Conservation (phyloP, 352 stramenopile genomes). For the Pythium aquatile region DNA sequence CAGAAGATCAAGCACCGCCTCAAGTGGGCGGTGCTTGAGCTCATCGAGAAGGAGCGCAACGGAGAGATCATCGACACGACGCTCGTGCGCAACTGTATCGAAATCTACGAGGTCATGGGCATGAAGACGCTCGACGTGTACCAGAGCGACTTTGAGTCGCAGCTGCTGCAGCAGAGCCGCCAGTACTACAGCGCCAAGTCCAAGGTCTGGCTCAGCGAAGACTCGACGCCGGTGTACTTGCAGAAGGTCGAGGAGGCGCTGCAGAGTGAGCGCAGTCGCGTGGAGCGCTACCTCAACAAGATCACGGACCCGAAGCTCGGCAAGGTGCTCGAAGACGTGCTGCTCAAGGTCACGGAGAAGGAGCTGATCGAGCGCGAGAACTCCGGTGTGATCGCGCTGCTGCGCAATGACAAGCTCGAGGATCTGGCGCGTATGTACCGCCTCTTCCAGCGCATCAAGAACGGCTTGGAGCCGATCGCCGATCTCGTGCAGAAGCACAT, state of each 20-base stretch:
- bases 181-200: conserved; percentile 96
- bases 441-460: conserved; percentile 95
- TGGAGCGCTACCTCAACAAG: conserved; percentile 96
- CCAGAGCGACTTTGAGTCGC: conserved; percentile 92
- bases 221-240: conserved; percentile 98
- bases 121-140: conserved; percentile 97
- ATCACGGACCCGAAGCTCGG: conserved; percentile 96
- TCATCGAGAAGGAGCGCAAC: conserved; percentile 98
- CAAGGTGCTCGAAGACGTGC: conserved; percentile 91
- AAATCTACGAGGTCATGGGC: conserved; percentile 99
- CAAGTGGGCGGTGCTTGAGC: conserved; percentile 90
- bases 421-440: conserved; percentile 98
- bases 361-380: conserved; percentile 98
- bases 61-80: conserved; percentile 97
- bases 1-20: conserved; percentile 82
- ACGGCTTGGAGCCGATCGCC: conserved; percentile 96
- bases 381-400: conserved; percentile 91
- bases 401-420: conserved; percentile 97
- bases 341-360: conserved; percentile 94
- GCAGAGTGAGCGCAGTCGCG: conserved; percentile 80
- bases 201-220: conserved; percentile 96
- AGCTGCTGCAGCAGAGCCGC: conserved; percentile 91
- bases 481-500: conserved; percentile 97
- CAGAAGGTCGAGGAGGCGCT: conserved; percentile 92
- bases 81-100: conserved; percentile 95